A percentile compares a stretch with the other conserved stretches of the same genome.
Evolutionary conservation across 2,329 filamentous ascomycete species (phyloP).

Genomic region (Akanthomyces uredinophilus): DNA sequence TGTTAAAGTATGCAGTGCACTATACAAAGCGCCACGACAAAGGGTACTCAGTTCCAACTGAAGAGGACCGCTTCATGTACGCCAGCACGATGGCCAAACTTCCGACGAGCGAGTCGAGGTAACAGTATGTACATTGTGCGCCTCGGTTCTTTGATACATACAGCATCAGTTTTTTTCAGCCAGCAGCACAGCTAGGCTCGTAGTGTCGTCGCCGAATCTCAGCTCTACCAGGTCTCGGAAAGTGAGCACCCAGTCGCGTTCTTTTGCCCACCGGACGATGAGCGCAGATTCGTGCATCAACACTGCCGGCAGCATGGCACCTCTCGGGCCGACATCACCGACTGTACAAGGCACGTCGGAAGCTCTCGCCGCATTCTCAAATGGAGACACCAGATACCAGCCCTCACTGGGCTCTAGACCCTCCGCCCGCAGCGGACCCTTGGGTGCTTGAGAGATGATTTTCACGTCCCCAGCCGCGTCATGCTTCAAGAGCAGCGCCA

Average conservation of each 20-base stretch:
- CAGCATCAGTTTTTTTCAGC: not conserved
- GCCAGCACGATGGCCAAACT: too few species aligned
- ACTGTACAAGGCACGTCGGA: too few species aligned
- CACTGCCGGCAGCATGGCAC: not conserved
- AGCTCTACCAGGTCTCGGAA: not conserved
- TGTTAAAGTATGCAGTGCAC: not conserved
- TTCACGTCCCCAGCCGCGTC: not conserved
- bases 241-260: not conserved
- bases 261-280: not conserved
- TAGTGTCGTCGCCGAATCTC: not conserved
- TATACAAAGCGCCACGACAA: not conserved
- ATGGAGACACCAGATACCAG: not conserved
- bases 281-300: conserved; percentile 1
- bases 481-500: not conserved
- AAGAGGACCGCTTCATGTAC: too few species aligned
- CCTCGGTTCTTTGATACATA: too few species aligned
- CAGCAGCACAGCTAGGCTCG: not conserved
- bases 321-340: not conserved
- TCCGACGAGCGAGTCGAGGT: too few species aligned
- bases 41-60: too few species aligned
- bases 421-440: not conserved
- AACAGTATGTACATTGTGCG: too few species aligned
- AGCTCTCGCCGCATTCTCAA: not conserved
- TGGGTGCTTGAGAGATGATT: not conserved
- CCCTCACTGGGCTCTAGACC: not conserved